Evolutionary conservation across 176 grass and related monocot species (phyloP).

Genomic region (Rhynchospora tenuis): DNA sequence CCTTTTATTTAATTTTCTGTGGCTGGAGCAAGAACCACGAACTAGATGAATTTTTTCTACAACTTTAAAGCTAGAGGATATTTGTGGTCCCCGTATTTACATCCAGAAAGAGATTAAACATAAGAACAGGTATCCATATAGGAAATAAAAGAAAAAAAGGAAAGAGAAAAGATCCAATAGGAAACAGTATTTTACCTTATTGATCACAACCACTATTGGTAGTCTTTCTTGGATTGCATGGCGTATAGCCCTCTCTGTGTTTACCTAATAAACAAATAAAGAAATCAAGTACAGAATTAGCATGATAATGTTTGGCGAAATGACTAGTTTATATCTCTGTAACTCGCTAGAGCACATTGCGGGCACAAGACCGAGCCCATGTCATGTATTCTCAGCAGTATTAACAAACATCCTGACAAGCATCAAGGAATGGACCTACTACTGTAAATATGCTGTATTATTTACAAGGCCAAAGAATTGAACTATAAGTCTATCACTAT

Average conservation of each 20-base stretch:
- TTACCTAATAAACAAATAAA: slow-evolving; percentile 60
- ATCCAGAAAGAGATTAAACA: not conserved
- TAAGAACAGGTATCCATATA: not conserved
- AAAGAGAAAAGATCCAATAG: slow-evolving; percentile 6
- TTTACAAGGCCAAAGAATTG: too few relatives aligned
- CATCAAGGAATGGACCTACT: not conserved
- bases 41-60: not conserved
- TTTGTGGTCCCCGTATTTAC: not conserved
- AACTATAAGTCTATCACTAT: too few relatives aligned
- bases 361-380: not conserved
- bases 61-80: not conserved
- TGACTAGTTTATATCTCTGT: not conserved
- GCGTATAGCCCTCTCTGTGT: slow-evolving; percentile 97
- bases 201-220: slow-evolving; percentile 94
- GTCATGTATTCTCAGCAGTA: not conserved
- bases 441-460: too few relatives aligned
- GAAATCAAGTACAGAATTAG: slow-evolving; percentile 1
- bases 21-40: not conserved
- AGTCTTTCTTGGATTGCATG: slow-evolving; percentile 95
- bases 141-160: not conserved
- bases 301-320: not conserved
- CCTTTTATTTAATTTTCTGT: too few relatives aligned
- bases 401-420: not conserved
- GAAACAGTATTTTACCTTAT: slow-evolving; percentile 50
- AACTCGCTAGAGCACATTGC: not conserved